phyloP scores from a whole-genome alignment of 257 asterid genomes.

The Solanum commersonii region DNA sequence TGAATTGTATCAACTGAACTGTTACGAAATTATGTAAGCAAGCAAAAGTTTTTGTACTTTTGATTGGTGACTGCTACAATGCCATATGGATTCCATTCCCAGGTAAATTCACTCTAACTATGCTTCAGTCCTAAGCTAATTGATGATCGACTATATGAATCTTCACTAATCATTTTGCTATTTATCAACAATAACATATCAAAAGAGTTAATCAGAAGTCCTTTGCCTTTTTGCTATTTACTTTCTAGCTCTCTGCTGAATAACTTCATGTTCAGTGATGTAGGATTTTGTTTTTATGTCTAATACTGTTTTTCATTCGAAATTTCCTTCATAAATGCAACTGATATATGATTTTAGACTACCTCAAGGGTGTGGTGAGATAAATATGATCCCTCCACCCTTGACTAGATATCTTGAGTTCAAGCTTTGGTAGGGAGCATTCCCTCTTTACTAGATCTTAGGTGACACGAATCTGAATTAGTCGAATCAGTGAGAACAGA shows the following conservation, averaged over 20 bases:
- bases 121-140: too few species aligned
- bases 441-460: background rate
- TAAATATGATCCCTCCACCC: background rate
- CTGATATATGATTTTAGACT: background rate
- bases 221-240: background rate
- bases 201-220: background rate
- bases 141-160: background rate
- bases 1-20: background rate
- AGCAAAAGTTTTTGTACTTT: background rate
- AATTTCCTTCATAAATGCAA: background rate
- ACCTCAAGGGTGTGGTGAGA: background rate
- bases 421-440: background rate
- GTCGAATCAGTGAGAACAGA: background rate
- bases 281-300: background rate
- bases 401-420: background rate
- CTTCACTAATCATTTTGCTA: background rate
- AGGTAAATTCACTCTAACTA: background rate
- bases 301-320: background rate
- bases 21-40: background rate
- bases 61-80: background rate
- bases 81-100: background rate
- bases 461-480: background rate
- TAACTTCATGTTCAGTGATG: background rate
- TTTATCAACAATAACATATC: background rate
- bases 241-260: background rate